Base-by-base conservation (phyloP, 805 yeast genomes). In the Candida loeiensis region DNA sequence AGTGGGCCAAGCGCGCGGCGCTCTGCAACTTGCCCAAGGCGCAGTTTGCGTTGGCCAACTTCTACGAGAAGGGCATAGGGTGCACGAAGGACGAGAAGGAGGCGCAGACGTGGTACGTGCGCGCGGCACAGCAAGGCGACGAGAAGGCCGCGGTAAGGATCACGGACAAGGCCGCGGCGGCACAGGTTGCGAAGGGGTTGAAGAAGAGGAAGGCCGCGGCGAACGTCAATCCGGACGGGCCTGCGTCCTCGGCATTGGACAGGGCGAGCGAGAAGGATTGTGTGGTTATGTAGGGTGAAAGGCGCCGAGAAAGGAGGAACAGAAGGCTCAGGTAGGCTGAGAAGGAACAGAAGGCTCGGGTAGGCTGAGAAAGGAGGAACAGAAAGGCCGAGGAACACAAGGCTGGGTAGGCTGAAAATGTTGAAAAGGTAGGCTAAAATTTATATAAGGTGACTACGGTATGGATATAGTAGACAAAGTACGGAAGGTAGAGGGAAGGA, bases 1-100 rank as follows among this genome's bases (percentile, higher is more conserved):
- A 87, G 53, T 93, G 98, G 98, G 97, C 97, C 1, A 66, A 77
- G 39, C 72, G 86, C 47, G 91, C 98, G 0, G 97, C 98, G 0
- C 70, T 74, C 30, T 65, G 78, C 28, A 86, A 86, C 12, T 70
- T 74, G 26, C 75, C 87, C 4, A 87, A 87, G 59, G 98, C 95
- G 1, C 95, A 88, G 71, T 80, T 76, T 57, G 84, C 95, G 0
- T 66, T 88, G 30, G 95, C 90, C 18, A 82, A 84, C 54, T 89
- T 90, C 53, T 80, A 78, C 54, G 95, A 88, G 45, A 76, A 80
- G 54, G 98, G 98, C 1, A 79, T 88, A 47, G 99, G 98, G 2
- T 83, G 95, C 56, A 78, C 73, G 16, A 63, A 68, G 21, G 77
- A 85, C 56, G 38, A 61, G 3, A 60, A 60, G 5, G 76, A 71